Percentiles rank a stretch among this genome's conserved stretches.
These are phyloP conservation scores for Trypanosoma grayi DNA, from an alignment of 208 protist genomes.

Conservation along the genomic window DNA sequence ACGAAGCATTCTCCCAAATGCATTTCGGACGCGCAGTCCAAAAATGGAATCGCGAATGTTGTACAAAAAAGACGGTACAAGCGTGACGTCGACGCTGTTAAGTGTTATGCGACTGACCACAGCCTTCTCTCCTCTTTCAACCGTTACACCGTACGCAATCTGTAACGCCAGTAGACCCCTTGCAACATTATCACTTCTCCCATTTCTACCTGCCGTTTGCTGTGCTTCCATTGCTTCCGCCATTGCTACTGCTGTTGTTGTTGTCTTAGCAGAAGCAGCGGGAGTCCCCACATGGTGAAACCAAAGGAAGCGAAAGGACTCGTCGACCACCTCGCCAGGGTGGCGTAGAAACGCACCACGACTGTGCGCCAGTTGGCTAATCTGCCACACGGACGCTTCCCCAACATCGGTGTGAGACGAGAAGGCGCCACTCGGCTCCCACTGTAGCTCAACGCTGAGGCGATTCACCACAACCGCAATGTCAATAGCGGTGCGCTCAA, in stretches of 20 bases:
- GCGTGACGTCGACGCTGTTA: conserved; percentile 20
- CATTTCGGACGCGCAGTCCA: conserved; percentile 31
- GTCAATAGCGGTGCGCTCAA: conserved; percentile 18
- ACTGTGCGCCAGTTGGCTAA: neutral
- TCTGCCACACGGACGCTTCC: conserved; percentile 17
- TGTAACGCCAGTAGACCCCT: conserved; percentile 1
- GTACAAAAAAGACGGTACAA: conserved; percentile 44
- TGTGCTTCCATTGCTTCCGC: neutral
- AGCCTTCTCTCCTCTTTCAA: conserved; percentile 1
- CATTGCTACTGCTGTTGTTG: neutral
- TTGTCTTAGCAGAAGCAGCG: no score
- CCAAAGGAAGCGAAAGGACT: conserved; percentile 20
- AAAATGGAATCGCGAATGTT: conserved; percentile 32
- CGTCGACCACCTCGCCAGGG: conserved; percentile 2
- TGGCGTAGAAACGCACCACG: conserved; percentile 1
- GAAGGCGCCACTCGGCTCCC: conserved; percentile 16
- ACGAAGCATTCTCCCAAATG: conserved; percentile 18
- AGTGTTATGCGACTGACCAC: conserved; percentile 4
- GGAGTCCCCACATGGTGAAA: no score
- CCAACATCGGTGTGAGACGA: conserved; percentile 1
- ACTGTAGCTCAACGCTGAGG: conserved; percentile 10
- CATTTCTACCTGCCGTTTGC: no score
- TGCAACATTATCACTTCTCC: no score
- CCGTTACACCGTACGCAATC: neutral
- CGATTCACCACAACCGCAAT: conserved; percentile 13